Percentiles rank a stretch among this genome's conserved stretches.
phyloP scores from a whole-genome alignment of 2,329 filamentous ascomycete genomes.

The Geosmithia flava region DNA sequence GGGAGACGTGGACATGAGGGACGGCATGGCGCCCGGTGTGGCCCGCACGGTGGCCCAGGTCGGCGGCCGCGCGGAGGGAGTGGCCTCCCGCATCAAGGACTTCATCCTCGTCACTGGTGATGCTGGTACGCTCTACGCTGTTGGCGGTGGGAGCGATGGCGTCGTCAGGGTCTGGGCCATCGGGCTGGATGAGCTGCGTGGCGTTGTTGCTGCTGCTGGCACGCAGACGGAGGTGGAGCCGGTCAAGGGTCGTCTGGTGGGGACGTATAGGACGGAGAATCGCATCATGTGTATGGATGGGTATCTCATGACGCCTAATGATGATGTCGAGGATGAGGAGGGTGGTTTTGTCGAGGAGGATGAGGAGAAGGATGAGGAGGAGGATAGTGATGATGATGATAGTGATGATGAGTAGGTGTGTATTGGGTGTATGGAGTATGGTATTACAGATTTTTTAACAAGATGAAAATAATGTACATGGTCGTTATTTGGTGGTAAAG shows the following conservation, averaged over 20 bases:
- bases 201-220: neutral
- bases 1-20: constrained; percentile 21
- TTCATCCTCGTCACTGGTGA: constrained; percentile 54
- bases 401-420: constrained; percentile 1
- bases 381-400: constrained; percentile 22
- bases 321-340: constrained; percentile 47
- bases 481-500: no score
- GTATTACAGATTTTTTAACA: no score
- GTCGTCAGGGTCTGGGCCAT: constrained; percentile 68
- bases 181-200: constrained; percentile 23
- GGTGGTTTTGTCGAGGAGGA: constrained; percentile 26
- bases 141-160: constrained; percentile 77
- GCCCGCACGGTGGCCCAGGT: constrained; percentile 64
- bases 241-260: constrained; percentile 53
- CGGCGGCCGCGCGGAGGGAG: constrained; percentile 58
- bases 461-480: no score
- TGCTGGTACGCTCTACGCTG: constrained; percentile 37
- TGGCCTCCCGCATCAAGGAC: constrained; percentile 73
- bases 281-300: constrained; percentile 80
- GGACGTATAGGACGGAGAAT: constrained; percentile 73
- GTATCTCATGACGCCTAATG: constrained; percentile 69
- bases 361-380: constrained; percentile 22
- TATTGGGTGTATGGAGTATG: neutral
- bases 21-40: constrained; percentile 24
- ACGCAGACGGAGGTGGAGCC: constrained; percentile 4